Evolutionary conservation across 495 filamentous ascomycete genomes (phyloP).

Genomic region (Annulohypoxylon nitens): DNA sequence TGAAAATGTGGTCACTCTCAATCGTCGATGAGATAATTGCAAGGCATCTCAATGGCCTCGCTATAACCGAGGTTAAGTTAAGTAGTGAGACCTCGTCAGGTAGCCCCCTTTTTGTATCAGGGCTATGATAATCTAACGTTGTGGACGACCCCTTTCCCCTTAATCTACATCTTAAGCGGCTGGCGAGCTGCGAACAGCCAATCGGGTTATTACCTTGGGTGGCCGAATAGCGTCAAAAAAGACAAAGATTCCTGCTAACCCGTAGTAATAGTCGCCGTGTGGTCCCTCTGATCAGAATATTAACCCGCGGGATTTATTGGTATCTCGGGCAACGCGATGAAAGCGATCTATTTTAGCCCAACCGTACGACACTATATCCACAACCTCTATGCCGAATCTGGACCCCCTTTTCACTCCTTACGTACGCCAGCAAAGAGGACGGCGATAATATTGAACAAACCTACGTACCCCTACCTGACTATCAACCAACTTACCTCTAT

Average conservation of each 20-base stretch:
- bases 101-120: slow-evolving; percentile 1
- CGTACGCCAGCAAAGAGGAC: not conserved
- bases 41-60: not conserved
- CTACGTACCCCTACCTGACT: not conserved
- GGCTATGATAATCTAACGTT: not conserved
- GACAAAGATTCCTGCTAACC: not conserved
- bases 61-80: not conserved
- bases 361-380: not conserved
- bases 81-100: not conserved
- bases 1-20: not conserved
- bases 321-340: not conserved
- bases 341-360: not conserved
- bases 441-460: not conserved
- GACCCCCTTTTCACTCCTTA: not conserved
- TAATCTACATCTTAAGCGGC: not conserved
- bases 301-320: not conserved
- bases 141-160: slow-evolving; percentile 6
- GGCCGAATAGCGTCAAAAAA: not conserved
- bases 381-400: not conserved
- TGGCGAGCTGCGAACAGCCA: not conserved
- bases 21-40: not conserved
- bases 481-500: not conserved
- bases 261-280: not conserved
- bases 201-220: not conserved
- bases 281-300: not conserved